Base-by-base conservation (phyloP, 2,329 filamentous ascomycete genomes). In the Clonostachys chloroleuca region DNA sequence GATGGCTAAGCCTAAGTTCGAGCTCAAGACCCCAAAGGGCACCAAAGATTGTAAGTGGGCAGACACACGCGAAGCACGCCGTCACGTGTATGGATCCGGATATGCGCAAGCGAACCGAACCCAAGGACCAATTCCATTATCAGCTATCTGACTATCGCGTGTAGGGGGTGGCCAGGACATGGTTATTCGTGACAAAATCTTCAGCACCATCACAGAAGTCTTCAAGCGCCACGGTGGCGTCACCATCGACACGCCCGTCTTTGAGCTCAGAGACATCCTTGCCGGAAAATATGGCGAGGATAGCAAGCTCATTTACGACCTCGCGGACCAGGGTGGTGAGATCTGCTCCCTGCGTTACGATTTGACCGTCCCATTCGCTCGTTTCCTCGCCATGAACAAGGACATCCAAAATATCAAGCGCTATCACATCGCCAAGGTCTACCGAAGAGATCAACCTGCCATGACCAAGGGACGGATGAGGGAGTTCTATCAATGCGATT, bases 401-500 rank as follows among this genome's bases (percentile, higher is more conserved):
- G 78, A 83, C 53, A 77, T 95, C 47, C 83, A 88, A 65, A 86
- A 78, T 66, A 92, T 96, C 72, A 96, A 95, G 74, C 82, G 92
- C 60, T 96, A 95, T 68, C 91, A 96, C 72, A 92, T 97, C 56
- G 91, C 90, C 56, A 96, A 96, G 72, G 92, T 96, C 53, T 73
- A 73, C 62, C 67, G 70, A 43, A 56, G 68, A 56, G 68, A 72
- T 49, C 68, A 72, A 52, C 68, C 68, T 12, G 64, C 90, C 51
- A 89, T 96, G 72, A 89, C 40, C 17, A 46, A 49, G 47, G 92
- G 92, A 45, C 83, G 92, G 46, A 94, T 96, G 87, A 82, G 92
- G 60, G 92, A 96, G 69, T 96, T 96, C 69, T 96, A 95, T 73
- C 92, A 96, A 69, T 96, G 92, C 72, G 92, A 97, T 70, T 95